Conservation (phyloP, 140 eudicot species). For the Flaveria floridana region DNA sequence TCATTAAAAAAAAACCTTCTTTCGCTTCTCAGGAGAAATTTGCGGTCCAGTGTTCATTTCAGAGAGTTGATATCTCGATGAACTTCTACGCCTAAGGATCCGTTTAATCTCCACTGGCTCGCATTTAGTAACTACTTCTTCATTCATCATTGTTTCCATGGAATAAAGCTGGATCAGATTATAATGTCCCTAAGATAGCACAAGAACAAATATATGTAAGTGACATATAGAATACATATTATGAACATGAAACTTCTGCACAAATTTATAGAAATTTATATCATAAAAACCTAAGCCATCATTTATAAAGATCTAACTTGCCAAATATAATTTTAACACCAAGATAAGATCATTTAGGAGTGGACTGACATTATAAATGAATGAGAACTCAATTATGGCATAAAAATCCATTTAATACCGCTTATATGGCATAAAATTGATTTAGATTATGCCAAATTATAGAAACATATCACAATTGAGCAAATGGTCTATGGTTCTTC, state of each 20-base stretch:
- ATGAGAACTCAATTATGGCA: constrained; percentile 12
- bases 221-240: neutral
- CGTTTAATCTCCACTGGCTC: constrained; percentile 37
- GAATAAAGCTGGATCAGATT: constrained; percentile 8
- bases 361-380: neutral
- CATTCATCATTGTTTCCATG: constrained; percentile 43
- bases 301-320: constrained; percentile 6
- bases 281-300: neutral
- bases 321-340: neutral
- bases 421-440: constrained; percentile 13
- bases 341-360: constrained; percentile 12
- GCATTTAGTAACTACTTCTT: constrained; percentile 32
- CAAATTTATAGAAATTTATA: neutral
- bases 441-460: constrained; percentile 1
- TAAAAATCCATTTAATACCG: neutral
- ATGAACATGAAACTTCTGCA: constrained; percentile 13
- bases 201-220: neutral
- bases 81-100: constrained; percentile 36
- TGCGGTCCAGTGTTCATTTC: constrained; percentile 25
- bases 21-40: constrained; percentile 32
- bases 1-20: constrained; percentile 34
- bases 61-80: constrained; percentile 38
- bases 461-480: constrained; percentile 2
- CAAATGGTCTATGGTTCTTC: constrained; percentile 3
- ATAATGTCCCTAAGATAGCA: constrained; percentile 22